Evolutionary conservation across 1,139 yeast species (phyloP), one percentile per base, ranked within the genome.

Genomic region (Yamadazyma sp.): DNA sequence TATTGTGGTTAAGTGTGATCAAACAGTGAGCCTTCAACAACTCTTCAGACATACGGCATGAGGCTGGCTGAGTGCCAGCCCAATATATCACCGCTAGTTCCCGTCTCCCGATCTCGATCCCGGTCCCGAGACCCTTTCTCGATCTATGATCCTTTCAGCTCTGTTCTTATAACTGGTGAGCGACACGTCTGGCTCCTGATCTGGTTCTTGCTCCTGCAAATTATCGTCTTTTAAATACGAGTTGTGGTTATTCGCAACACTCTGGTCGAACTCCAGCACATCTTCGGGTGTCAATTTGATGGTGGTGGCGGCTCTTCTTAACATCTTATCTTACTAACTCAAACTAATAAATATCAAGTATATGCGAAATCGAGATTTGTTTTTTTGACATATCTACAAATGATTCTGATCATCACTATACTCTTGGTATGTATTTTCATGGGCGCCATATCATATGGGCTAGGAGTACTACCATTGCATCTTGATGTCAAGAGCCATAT

Each of bases 201-300:
- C 40, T 7, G 46, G 43, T 20, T 39, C 40, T 17, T 47, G 53
- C 28, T 50, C 53, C 31, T 49, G 50, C n/a, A 20, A 9, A 20
- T 45, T 39, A 11, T 49, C 51, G 26, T 46, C 50, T 24, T 48
- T 48, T 8, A 48, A 37, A 30, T 48, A 44, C n/a, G 40, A 43
- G 17, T 37, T 39, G 30, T 34, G 34, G 17, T 39, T 44, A 2
- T 36, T 39, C 15, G 39, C 37, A 17, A 56, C 33, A 17, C 47
- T 46, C 42, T 81, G 85, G 45, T 82, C 87, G 47, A 78, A 81
- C 39, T 73, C 81, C 44, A 76, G 63, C 2, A 83, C 72, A 46
- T 82, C 88, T 45, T 81, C 87, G 0, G 84, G 83, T 0, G 85
- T 80, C 38, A 83, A 71, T 45, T 71, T 72, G 40, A 82, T 81